Base-by-base conservation (phyloP, 108 stramenopile species). In the Halocafeteria seosinensis region DNA sequence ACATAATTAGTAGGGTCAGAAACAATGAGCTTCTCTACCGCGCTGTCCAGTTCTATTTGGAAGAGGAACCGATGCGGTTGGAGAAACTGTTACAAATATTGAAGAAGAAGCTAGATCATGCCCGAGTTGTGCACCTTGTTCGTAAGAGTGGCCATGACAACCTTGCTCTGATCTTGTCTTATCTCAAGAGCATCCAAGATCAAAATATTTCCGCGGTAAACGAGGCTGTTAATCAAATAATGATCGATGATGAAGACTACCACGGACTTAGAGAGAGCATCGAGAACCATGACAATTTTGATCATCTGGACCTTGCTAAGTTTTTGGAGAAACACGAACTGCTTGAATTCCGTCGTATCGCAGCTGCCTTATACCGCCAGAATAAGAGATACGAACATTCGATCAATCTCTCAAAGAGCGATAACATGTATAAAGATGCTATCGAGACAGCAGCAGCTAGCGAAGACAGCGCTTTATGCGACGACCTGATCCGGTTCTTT, bases 381-480 rank as follows among this genome's bases (percentile, higher is more conserved):
- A 95, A 96, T 84, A 89, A 90, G 75, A 87, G 95, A 62, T 99
- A 86, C 82, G 78, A 80, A 62, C 87, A 92, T 60, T 88, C 87
- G 24, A 90, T 99, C 55, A 85, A 82, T 8, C 85, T 99, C 34
- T 90, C 90, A 37, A 99, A 99, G 88, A 83, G 84, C 59, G 92
- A 94, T 71, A 86, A 84, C 50, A 94, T 96, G 93, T 95, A 88
- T 88, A 94, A 95, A 82, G 97, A 99, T 62, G 92, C 93, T 67
- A 95, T 95, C 72, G 94, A 99, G 63, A 93, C 94, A 31, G 93
- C 92, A 57, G 90, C 94, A 37, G 87, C 87, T 70, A 91, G 91
- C n/a, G 78, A 78, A 26, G 87, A 89, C 64, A 63, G 73, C 21
- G 89, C 88, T 38, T 85, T 92, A 33, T 89, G 90, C 55, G 97